Base-by-base conservation (phyloP, 805 yeast genomes). In the Komagataella ulmi region DNA sequence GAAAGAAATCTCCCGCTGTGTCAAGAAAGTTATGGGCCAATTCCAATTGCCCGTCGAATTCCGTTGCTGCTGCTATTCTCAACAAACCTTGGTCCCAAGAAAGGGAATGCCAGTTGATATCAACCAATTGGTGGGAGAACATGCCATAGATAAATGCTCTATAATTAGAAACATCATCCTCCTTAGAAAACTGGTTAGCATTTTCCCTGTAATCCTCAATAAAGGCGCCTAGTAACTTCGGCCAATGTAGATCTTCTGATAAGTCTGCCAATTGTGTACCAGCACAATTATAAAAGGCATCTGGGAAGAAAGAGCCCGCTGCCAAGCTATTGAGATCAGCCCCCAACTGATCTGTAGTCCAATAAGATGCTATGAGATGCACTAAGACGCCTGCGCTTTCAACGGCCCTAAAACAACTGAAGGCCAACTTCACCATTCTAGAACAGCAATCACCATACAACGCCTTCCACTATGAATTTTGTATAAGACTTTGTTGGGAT, bases 161-260 rank as follows among this genome's bases (percentile, higher is more conserved):
- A 8, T 83, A 60, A 7, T 62, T 43, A 2, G 45, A n/a, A 46
- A 53, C 56, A 1, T 30, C 24, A 8, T 49, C 46, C 10, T 44
- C 23, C 10, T 44, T 14, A 7, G 23, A 44, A 40, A 46, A 21
- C 48, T 46, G 60, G 21, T 59, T 44, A 1, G 69, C 60, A 7
- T 62, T 65, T 3, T 50, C 53, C 24, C 64, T 61, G 62, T 77
- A 77, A 48, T 73, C 64, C 5, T 66, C 55, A 4, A 77, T 74
- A 0, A 81, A 79, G 2, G 63, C 61, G 3, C 66, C 61, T 12
- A 82, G 56, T 58, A 81, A 82, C 1, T 82, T 81, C 0, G 88
- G 87, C 88, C 89, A 83, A 59, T 83, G 88, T 0, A 81, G 69
- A 24, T 67, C 74, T 61, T 83, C 89, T 3, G 85, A 83, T 2